Base-by-base conservation (phyloP, 768 basidiomycete species). In the Lentinula raphanica region DNA sequence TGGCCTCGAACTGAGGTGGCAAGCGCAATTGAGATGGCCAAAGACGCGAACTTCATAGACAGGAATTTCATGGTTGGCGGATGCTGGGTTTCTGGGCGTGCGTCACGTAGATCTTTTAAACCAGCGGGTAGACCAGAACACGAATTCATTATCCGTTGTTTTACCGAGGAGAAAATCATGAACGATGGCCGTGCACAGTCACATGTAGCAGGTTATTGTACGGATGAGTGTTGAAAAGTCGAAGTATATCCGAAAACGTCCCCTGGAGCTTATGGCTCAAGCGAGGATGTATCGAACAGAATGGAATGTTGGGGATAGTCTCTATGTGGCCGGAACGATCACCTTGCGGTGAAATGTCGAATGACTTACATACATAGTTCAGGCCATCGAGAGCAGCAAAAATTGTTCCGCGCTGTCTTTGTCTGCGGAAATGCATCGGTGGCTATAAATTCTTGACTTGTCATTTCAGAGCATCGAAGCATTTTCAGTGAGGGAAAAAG, bases 1-100 rank as follows among this genome's bases (percentile, higher is more conserved):
- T 57, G 56, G 6, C 71, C 67, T 8, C 66, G 58, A 54, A 65
- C 72, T 7, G 68, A 67, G 19, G 64, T 63, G 51, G 64, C 64
- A 29, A 71, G 66, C 29, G 67, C 63, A n/a, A 66, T 59, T 15
- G 74, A 58, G 40, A 73, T 56, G 19, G 74, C 70, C 49, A 76
- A 58, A 54, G 71, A 66, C 17, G 72, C 66, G 45, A 74, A 64
- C 21, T 44, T 44, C 19, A 69, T 62, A 58, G 69, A 60, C 15
- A 74, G 44, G 39, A 54, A 50, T 44, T 53, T 50, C 58, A 53
- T 58, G 36, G 31, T 58, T 21, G n/a, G 11, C 25, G 38, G 23
- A 15, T 21, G 49, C 17, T 42, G 36, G 38, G 32, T 0, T 36
- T 7, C 25, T 6, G 23, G 27, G 40, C 23, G 23, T 15, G 36